phyloP scores from a whole-genome alignment of 2,329 filamentous ascomycete species.

The Penicillium glabrum region DNA sequence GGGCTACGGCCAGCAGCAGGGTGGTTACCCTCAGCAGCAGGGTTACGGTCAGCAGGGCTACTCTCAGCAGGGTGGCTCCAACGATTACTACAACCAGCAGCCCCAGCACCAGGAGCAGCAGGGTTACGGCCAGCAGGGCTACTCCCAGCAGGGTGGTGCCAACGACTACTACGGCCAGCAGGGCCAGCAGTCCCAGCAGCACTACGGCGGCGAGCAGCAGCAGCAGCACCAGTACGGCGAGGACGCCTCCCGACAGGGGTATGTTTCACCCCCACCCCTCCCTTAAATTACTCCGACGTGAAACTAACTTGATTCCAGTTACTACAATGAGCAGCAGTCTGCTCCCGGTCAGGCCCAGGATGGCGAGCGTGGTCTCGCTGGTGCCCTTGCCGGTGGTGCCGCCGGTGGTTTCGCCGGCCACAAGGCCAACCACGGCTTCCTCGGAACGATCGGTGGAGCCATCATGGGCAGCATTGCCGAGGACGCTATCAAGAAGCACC shows the following conservation, averaged over 20 bases:
- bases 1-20: constrained; percentile 25
- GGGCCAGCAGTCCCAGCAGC: constrained; percentile 19
- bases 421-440: constrained; percentile 49
- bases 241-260: constrained; percentile 29
- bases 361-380: constrained; percentile 48
- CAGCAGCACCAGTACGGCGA: constrained; percentile 27
- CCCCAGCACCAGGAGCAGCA: constrained; percentile 19
- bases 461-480: constrained; percentile 48
- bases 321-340: constrained; percentile 26
- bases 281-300: background rate
- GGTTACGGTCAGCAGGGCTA: constrained; percentile 23
- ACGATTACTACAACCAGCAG: constrained; percentile 28
- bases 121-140: constrained; percentile 8
- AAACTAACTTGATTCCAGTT: constrained; percentile 18
- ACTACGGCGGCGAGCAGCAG: constrained; percentile 25
- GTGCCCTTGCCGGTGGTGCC: constrained; percentile 48
- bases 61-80: constrained; percentile 25
- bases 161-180: constrained; percentile 26
- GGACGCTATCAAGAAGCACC: constrained; percentile 47
- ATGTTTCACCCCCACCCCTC: constrained; percentile 15
- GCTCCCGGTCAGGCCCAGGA: constrained; percentile 42
- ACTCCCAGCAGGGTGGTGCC: constrained; percentile 9
- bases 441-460: constrained; percentile 50
- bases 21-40: constrained; percentile 26
- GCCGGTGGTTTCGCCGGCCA: constrained; percentile 49